Evolutionary conservation across 2,329 filamentous ascomycete genomes (phyloP).

Genomic region (Colletotrichum neosansevieriae): DNA sequence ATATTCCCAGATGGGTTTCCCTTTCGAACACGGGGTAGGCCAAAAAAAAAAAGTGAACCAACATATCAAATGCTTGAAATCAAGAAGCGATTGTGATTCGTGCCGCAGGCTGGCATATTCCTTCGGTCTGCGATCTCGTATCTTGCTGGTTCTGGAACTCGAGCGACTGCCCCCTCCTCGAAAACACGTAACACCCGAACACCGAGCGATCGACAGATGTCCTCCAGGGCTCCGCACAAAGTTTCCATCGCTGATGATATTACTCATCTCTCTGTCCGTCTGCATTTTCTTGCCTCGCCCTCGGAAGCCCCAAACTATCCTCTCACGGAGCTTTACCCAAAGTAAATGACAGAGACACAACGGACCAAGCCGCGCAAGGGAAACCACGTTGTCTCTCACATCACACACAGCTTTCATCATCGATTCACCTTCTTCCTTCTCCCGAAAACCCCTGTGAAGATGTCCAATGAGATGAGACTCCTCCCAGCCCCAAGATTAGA

Average conservation of each 20-base stretch:
- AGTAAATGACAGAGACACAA: too few relatives aligned
- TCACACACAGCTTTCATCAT: too few relatives aligned
- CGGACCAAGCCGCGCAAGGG: too few relatives aligned
- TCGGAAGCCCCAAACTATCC: too few relatives aligned
- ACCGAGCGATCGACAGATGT: too few relatives aligned
- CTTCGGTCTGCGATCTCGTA: not conserved
- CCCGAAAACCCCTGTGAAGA: not conserved
- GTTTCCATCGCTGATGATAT: too few relatives aligned
- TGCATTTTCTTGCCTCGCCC: too few relatives aligned
- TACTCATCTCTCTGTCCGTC: too few relatives aligned
- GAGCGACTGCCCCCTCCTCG: not conserved
- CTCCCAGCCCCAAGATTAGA: not conserved
- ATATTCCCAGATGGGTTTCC: not conserved
- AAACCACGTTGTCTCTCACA: too few relatives aligned
- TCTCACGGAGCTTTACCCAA: too few relatives aligned
- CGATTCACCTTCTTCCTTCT: not conserved
- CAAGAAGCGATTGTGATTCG: not conserved
- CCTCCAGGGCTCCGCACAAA: too few relatives aligned
- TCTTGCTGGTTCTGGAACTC: not conserved
- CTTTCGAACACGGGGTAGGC: constrained; percentile 8
- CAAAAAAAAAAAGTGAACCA: not conserved
- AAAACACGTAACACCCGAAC: too few relatives aligned
- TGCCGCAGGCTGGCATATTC: constrained; percentile 3
- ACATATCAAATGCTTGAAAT: not conserved
- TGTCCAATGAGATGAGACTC: not conserved